These are phyloP conservation scores for Rhamnella rubrinervis DNA, from an alignment of 331 rosid species.

Conservation along the genomic window DNA sequence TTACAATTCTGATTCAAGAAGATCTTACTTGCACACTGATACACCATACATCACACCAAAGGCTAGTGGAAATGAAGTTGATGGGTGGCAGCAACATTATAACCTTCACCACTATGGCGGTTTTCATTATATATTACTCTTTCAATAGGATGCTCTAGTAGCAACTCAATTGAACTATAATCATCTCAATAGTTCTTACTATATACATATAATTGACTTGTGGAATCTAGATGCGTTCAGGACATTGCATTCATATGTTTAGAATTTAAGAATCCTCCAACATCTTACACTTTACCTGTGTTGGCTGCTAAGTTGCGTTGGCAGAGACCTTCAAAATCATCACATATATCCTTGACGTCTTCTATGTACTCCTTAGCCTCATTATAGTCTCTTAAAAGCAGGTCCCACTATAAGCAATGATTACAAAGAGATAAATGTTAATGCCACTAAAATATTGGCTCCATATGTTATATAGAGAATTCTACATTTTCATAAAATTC, in stretches of 20 bases:
- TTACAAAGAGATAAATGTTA: constrained; percentile 3
- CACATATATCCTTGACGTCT: constrained; percentile 87
- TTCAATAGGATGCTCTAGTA: neutral
- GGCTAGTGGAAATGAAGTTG: neutral
- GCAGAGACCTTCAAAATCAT: constrained; percentile 91
- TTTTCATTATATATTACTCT: neutral
- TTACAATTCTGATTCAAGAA: neutral
- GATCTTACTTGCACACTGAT: neutral
- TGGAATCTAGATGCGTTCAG: neutral
- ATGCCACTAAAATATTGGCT: constrained; percentile 7
- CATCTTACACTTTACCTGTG: constrained; percentile 56
- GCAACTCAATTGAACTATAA: neutral
- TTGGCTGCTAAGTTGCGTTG: constrained; percentile 94
- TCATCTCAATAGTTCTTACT: too few relatives aligned
- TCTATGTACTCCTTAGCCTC: constrained; percentile 91
- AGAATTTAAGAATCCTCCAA: neutral
- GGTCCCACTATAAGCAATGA: constrained; percentile 58
- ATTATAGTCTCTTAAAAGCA: constrained; percentile 68
- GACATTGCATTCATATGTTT: neutral
- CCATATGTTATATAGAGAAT: neutral
- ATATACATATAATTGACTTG: neutral
- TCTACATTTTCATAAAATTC: neutral
- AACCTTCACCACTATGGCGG: neutral
- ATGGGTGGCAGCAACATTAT: neutral
- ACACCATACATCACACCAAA: neutral